Evolutionary conservation across 768 basidiomycete genomes (phyloP), one percentile per base, ranked within the genome.

Genomic region (Kondoa malvinella): DNA sequence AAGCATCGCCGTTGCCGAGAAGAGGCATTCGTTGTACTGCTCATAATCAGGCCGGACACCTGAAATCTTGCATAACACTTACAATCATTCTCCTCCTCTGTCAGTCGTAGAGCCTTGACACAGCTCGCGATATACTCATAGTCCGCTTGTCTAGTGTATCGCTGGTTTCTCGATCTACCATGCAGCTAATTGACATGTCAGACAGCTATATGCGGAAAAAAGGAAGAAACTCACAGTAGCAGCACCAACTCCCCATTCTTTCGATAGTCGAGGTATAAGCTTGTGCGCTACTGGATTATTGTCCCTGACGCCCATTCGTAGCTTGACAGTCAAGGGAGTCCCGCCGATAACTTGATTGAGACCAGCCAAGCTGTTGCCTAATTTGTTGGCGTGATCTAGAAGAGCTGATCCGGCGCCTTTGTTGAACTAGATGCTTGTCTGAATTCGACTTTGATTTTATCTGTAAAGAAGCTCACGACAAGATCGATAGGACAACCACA

Each of bases 401-500:
- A 96, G 66, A 1, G 74, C 74, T 12, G 73, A 74, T 0, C 74
- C 74, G 4, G 73, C 74, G 17, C 74, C 74, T 65, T 73, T 74
- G 40, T 69, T 69, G 58, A 67, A 65, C 40, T 50, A 50, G 12
- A n/a, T n/a, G n/a, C n/a, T n/a, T n/a, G n/a, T n/a, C n/a, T n/a
- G n/a, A n/a, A n/a, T n/a, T n/a, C n/a, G n/a, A n/a, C n/a, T n/a
- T n/a, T n/a, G n/a, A 25, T 25, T 16, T 16, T 56, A 56, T 16
- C 16, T 56, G 25, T 56, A 56, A 16, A 83, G 82, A 73, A 50
- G 40, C 40, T 50, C 40, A 50, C 40, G 0, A 99, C 89, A 57
- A 96, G 80, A 77, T 99, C 95, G 72, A 97, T 97, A 2, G 95
- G 95, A 77, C 95, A 97, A 4, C 92, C 92, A 77, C 89, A 89